phyloP scores from a whole-genome alignment of 768 basidiomycete species.

The Termitomyces sp. region DNA sequence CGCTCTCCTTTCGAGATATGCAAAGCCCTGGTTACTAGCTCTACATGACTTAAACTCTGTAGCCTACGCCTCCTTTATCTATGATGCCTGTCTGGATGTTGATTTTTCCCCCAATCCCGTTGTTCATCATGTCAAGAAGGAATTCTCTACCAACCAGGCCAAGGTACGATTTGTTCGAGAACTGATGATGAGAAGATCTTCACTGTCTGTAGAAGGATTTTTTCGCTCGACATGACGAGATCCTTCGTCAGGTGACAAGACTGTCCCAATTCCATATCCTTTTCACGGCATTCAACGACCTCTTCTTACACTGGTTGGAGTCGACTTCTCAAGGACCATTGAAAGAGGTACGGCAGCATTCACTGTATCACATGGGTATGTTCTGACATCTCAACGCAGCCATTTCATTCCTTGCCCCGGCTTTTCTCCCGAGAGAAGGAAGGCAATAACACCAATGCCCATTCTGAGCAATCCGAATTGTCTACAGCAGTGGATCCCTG shows the following conservation, averaged over 20 bases:
- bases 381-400: slow-evolving; percentile 24
- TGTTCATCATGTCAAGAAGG: slow-evolving; percentile 9
- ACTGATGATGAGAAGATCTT: background rate
- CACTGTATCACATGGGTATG: background rate
- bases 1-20: slow-evolving; percentile 49
- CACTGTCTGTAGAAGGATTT: background rate
- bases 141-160: slow-evolving; percentile 11
- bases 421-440: slow-evolving; percentile 54
- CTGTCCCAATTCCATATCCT: slow-evolving; percentile 46
- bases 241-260: slow-evolving; percentile 48
- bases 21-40: slow-evolving; percentile 61
- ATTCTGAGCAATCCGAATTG: slow-evolving; percentile 24
- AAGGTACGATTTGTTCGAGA: background rate
- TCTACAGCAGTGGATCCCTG: slow-evolving; percentile 46
- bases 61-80: slow-evolving; percentile 47
- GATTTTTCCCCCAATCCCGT: slow-evolving; percentile 21
- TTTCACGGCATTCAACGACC: slow-evolving; percentile 51
- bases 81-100: slow-evolving; percentile 44
- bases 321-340: slow-evolving; percentile 25
- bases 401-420: slow-evolving; percentile 46
- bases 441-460: slow-evolving; percentile 27
- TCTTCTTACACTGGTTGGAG: slow-evolving; percentile 59
- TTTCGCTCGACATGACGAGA: slow-evolving; percentile 26
- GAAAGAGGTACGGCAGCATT: slow-evolving; percentile 29
- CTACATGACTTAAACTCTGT: slow-evolving; percentile 56